Evolutionary conservation across 1,284 basidiomycete species (phyloP), one percentile per base, ranked within the genome.

Genomic region (Ceratorhiza oryzae-sativae): DNA sequence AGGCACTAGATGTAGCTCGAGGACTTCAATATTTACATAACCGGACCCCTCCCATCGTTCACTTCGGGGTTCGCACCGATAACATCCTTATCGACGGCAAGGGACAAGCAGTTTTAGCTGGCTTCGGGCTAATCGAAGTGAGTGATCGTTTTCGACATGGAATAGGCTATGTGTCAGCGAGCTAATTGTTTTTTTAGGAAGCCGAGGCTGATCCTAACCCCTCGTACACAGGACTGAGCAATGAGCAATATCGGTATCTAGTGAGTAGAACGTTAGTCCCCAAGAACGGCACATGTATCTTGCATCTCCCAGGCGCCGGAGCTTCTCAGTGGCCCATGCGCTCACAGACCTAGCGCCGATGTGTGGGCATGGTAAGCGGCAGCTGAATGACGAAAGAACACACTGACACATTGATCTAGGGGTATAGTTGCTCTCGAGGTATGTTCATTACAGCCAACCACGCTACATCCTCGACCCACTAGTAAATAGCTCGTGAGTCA

Each of bases 381-480:
- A 23, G 4, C 10, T 48, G 25, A 1, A 41, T 4, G 20, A 23
- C 41, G 39, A 9, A 3, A 25, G 23, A 32, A 10, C 32, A 13
- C 10, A 34, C 30, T 62, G 45, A 62, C 12, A 4, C 15, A 23
- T 2, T 23, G 6, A 32, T n/a, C 20, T 34, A 70, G 65, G 68
- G 68, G n/a, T 0, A 71, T 71, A 56, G 56, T 45, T 10, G 55
- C 42, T 0, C 55, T 71, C 12, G 41, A 71, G 32, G 68, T 60
- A 39, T 23, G 42, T 46, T 8, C 23, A 4, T 18, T 56, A 9
- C 18, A 41, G 4, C 1, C n/a, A 39, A 39, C 6, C 8, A 39
- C 13, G 36, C 4, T 27, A 27, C 39, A 41, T 58, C 13, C 10
- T 58, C 30, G 6, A 18, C 15, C 20, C 13, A 12, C n/a, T n/a